Evolutionary conservation across 1,139 yeast genomes (phyloP).

Genomic region (Saccharomyces hybrid): DNA sequence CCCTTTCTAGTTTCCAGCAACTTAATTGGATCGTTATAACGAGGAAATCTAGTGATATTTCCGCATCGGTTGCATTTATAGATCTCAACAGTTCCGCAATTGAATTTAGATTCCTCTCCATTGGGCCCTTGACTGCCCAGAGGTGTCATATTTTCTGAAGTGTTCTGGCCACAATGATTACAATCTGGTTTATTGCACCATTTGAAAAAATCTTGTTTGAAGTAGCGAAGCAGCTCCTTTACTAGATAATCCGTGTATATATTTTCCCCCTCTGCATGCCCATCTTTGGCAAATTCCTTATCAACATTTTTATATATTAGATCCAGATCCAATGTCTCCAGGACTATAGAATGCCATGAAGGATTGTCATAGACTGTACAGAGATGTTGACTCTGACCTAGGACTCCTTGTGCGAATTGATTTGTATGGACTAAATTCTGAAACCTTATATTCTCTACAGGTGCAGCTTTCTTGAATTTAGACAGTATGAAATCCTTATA

Average conservation of each 20-base stretch:
- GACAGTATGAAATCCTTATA: conserved; percentile 19
- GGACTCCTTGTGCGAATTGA: conserved; percentile 23
- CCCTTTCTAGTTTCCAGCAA: conserved; percentile 60
- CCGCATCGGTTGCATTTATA: conserved; percentile 54
- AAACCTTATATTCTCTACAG: background rate
- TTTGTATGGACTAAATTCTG: conserved; percentile 5
- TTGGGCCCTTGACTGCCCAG: conserved; percentile 36
- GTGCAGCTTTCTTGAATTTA: conserved; percentile 8
- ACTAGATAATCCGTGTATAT: conserved; percentile 68
- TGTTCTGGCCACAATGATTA: conserved; percentile 40
- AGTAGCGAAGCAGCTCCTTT: conserved; percentile 62
- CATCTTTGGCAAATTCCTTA: conserved; percentile 14
- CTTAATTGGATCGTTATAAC: conserved; percentile 63
- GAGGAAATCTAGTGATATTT: conserved; percentile 50
- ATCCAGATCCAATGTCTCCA: conserved; percentile 34
- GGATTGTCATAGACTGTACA: conserved; percentile 27
- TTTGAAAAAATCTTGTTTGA: conserved; percentile 67
- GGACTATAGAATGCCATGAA: conserved; percentile 29
- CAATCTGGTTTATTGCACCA: conserved; percentile 80
- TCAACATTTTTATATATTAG: conserved; percentile 36
- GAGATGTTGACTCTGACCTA: conserved; percentile 14
- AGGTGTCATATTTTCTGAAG: conserved; percentile 29
- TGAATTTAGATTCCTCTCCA: conserved; percentile 37
- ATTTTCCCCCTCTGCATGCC: conserved; percentile 31
- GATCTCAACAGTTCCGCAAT: conserved; percentile 49